Conservation (phyloP, 2,329 filamentous ascomycete species). For the Ascochyta rabiei region DNA sequence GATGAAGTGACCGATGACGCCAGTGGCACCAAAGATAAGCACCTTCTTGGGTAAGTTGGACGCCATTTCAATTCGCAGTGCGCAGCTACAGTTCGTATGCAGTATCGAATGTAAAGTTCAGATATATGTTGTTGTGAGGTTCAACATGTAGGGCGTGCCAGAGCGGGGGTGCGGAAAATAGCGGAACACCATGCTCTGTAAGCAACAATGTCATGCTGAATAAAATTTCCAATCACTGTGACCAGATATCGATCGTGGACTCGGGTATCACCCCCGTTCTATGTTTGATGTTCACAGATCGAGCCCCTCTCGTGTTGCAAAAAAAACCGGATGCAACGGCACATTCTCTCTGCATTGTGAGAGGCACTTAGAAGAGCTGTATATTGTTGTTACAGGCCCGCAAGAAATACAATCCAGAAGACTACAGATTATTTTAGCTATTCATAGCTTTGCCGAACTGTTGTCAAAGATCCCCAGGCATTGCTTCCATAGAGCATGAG, state of each 20-base stretch:
- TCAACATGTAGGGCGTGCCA: constrained; percentile 10
- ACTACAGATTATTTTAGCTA: too few relatives aligned
- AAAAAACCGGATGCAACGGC: too few relatives aligned
- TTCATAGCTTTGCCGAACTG: too few relatives aligned
- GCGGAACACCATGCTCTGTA: neutral
- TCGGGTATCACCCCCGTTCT: neutral
- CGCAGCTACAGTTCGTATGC: neutral
- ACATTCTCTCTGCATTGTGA: too few relatives aligned
- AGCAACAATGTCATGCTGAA: neutral
- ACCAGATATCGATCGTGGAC: neutral
- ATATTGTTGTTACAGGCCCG: too few relatives aligned
- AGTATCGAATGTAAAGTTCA: neutral
- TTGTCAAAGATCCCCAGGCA: too few relatives aligned
- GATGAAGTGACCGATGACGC: constrained; percentile 60
- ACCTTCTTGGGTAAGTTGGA: constrained; percentile 49
- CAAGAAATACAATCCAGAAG: too few relatives aligned
- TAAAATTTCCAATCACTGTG: neutral
- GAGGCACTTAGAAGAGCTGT: too few relatives aligned
- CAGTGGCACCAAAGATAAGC: constrained; percentile 61
- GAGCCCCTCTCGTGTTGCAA: too few relatives aligned
- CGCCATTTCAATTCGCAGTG: constrained; percentile 3
- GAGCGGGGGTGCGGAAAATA: constrained; percentile 5
- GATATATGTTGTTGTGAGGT: neutral
- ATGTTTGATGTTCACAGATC: neutral
- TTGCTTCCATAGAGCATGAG: neutral